These are phyloP conservation scores for Exophiala sp. DNA, from an alignment of 2,329 filamentous ascomycete genomes.

Conservation along the genomic window DNA sequence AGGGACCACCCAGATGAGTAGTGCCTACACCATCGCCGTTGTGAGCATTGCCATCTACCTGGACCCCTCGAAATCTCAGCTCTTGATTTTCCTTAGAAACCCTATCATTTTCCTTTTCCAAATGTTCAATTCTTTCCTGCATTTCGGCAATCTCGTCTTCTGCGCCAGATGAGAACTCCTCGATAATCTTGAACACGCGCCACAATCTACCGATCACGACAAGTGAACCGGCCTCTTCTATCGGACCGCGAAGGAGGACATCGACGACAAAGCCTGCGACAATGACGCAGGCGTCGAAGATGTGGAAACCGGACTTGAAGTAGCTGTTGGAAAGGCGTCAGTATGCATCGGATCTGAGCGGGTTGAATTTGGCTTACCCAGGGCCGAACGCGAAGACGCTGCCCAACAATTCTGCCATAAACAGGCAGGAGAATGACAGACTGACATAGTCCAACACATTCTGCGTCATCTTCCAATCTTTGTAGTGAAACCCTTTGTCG, in stretches of 20 bases:
- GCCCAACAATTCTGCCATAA: slow-evolving; percentile 60
- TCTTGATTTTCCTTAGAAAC: slow-evolving; percentile 19
- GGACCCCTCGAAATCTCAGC: slow-evolving; percentile 9
- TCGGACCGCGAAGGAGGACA: slow-evolving; percentile 55
- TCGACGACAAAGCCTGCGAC: slow-evolving; percentile 61
- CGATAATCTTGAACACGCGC: slow-evolving; percentile 67
- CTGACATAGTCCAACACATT: slow-evolving; percentile 51
- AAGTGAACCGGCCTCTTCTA: slow-evolving; percentile 61
- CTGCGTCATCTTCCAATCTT: slow-evolving; percentile 36
- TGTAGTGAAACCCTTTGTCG: slow-evolving; percentile 24
- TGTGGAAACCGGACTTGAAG: slow-evolving; percentile 58
- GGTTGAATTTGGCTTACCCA: slow-evolving; percentile 37
- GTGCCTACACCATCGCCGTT: too few relatives aligned
- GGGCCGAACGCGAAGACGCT: slow-evolving; percentile 61
- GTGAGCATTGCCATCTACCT: too few relatives aligned
- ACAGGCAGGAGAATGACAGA: slow-evolving; percentile 61
- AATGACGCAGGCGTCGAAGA: slow-evolving; percentile 63
- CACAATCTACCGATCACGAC: slow-evolving; percentile 65
- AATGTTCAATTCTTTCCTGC: slow-evolving; percentile 49
- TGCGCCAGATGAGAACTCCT: slow-evolving; percentile 63
- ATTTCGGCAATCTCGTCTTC: slow-evolving; percentile 61
- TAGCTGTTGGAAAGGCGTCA: slow-evolving; percentile 43
- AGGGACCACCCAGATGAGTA: too few relatives aligned
- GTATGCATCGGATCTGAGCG: slow-evolving; percentile 27
- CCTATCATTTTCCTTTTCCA: slow-evolving; percentile 28